Percentiles rank a stretch among this genome's conserved stretches.
Conservation (phyloP, 163 green algal species). For the Volvox carteri region DNA sequence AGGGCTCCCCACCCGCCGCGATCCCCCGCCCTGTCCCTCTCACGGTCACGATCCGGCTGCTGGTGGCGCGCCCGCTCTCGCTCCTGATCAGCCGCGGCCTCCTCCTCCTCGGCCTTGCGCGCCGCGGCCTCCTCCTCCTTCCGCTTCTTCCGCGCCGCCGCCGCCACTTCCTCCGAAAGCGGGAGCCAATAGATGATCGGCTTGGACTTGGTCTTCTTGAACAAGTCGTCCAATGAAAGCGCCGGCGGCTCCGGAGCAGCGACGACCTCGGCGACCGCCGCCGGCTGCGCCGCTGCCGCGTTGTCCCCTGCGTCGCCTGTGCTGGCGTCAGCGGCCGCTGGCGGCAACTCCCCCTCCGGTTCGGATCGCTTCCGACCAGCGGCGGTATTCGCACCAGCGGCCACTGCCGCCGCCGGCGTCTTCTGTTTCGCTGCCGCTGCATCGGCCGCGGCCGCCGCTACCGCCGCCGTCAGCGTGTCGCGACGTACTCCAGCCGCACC, state of each 20-base stretch:
- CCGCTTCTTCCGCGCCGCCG: conserved; percentile 46
- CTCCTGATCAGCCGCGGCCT: not conserved
- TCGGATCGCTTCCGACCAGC: conserved; percentile 5
- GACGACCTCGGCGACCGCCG: not conserved
- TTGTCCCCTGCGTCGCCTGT: not conserved
- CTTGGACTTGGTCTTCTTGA: conserved; percentile 84
- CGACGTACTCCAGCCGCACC: not conserved
- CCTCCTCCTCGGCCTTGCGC: conserved; percentile 5
- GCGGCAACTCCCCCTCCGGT: not conserved
- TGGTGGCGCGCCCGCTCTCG: not conserved
- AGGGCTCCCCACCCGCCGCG: not conserved
- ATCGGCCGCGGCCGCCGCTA: conserved; percentile 18
- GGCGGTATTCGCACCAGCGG: not conserved
- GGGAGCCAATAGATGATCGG: conserved; percentile 90
- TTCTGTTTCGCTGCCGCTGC: conserved; percentile 38
- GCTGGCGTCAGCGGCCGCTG: not conserved
- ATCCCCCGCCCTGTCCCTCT: conserved; percentile 24
- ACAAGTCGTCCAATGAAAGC: conserved; percentile 80
- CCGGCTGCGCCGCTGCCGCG: not conserved
- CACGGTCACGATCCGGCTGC: conserved; percentile 3
- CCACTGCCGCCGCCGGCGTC: not conserved
- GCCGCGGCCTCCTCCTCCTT: conserved; percentile 35
- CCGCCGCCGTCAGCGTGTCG: conserved; percentile 14
- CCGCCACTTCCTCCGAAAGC: conserved; percentile 81
- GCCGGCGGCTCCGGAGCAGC: not conserved